Conservation (phyloP, 73 alveolate genomes). For the Paramecium sexaurelia region DNA sequence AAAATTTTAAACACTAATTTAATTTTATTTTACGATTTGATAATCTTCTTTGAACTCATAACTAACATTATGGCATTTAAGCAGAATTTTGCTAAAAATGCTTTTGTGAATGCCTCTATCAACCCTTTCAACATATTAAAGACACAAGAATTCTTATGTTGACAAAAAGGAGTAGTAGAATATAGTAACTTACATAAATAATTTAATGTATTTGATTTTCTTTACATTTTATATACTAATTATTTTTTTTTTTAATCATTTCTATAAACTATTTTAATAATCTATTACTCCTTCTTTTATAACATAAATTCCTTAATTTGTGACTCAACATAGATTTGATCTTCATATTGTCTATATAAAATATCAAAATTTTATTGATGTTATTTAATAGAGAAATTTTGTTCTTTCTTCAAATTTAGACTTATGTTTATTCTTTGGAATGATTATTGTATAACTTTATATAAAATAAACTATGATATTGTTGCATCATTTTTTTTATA, state of each 20-base stretch:
- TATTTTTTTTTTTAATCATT: background rate
- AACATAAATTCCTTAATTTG: too few species aligned
- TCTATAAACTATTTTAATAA: background rate
- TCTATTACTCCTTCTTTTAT: background rate
- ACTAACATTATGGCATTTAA: slow-evolving; percentile 21
- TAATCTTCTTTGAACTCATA: slow-evolving; percentile 8
- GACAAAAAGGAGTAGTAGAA: slow-evolving; percentile 19
- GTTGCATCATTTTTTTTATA: too few species aligned
- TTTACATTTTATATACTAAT: background rate
- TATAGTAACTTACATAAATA: background rate
- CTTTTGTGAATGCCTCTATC: slow-evolving; percentile 12
- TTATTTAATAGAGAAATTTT: too few species aligned
- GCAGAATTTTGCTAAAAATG: slow-evolving; percentile 17
- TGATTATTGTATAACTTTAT: too few species aligned
- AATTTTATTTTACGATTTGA: background rate
- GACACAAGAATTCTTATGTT: background rate
- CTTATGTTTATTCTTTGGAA: too few species aligned
- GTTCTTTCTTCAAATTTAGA: too few species aligned
- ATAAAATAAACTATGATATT: too few species aligned
- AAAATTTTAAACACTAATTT: background rate
- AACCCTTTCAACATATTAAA: background rate
- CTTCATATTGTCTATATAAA: too few species aligned
- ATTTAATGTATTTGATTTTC: slow-evolving; percentile 9
- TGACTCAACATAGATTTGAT: too few species aligned
- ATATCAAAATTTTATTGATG: too few species aligned